Evolutionary conservation across 768 basidiomycete species (phyloP), one percentile per base, ranked within the genome.

Genomic region (Xerocomellus amylosporus): DNA sequence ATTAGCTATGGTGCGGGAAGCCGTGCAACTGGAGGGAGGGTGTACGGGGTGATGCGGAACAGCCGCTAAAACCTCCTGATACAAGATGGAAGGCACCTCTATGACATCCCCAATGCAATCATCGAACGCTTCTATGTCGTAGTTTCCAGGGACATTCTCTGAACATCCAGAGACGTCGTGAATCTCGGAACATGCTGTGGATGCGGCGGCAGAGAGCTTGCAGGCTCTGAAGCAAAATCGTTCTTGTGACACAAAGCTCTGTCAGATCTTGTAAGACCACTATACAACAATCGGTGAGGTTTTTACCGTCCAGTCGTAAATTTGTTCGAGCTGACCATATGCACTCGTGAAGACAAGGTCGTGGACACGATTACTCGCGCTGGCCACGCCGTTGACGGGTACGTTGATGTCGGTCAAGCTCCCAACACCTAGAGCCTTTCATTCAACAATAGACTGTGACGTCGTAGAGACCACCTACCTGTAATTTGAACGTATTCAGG

Each of bases 191-290:
- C 86, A 90, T 60, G 76, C 72, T 4, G 64, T 67, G 1, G 82
- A 78, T 2, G 85, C 81, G 22, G 68, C 71, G 1, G 73, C 74
- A 34, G 69, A 69, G 24, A 80, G 78, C 51, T 81, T 82, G 69
- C 86, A 89, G 15, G 80, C 86, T 42, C 87, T 82, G 74, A 89
- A 80, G 73, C 88, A 91, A 72, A 88, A 91, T 58, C 80, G 69
- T 43, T 74, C 64, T 57, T 73, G 74, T 5, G 80, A 77, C 51
- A 90, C 75, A 63, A 86, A 87, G 69, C 85, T 84, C 84, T 85
- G 58, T 56, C 34, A 46, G 44, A 53, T 45, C 36, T 26, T 24
- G 56, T 62, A 19, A 60, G 56, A 60, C 46, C n/a, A 43, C 38
- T 49, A 38, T 24, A 36, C 38, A 33, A 55, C 39, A 20, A 59